Evolutionary conservation across 1,284 basidiomycete species (phyloP), one percentile per base, ranked within the genome.

Genomic region (Paramarasmius palmivorus): DNA sequence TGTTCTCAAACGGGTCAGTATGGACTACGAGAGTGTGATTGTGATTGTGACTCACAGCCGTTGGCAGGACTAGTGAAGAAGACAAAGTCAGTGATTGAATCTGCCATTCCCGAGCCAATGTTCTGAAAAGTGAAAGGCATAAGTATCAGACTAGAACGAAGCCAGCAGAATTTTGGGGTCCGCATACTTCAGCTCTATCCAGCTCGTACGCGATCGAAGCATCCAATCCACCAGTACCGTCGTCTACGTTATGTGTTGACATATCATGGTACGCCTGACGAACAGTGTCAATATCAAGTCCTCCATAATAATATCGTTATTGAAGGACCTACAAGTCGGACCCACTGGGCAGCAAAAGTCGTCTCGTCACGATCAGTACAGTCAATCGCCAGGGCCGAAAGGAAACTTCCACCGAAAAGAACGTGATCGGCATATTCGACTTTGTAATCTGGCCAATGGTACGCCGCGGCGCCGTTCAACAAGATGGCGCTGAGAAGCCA

Each of bases 201-300:
- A 66, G 49, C 39, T 68, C 68, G 54, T 60, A 68, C n/a, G 57
- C 60, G 12, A 69, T 63, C 0, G 65, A 67, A 3, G 56, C 62
- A 52, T 69, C 68, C 9, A 67, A 39, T 1, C 68, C 68, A 3
- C 68, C 68, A 10, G 60, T 63, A 2, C 68, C 68, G 19, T 54
- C 48, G 15, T 55, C 53, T 3, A 51, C 55, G 50, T 66, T 58
- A 47, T 65, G 61, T 3, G 66, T 67, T 4, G 65, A 60, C 57
- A 61, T 60, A 51, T 68, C 67, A 40, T 69, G 68, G 44, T 64
- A 69, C 2, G 67, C 65, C 67, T 67, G 15, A n/a, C 4, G 19
- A 15, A n/a, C n/a, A n/a, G n/a, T 12, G 6, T 29, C 22, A 34
- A 29, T 22, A 9, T 2, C 25, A n/a, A 5, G 19, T 7, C 34